Percentiles rank a stretch among this genome's conserved stretches.
Conservation (phyloP, 352 stramenopile species). For the Globisporangium splendens region DNA sequence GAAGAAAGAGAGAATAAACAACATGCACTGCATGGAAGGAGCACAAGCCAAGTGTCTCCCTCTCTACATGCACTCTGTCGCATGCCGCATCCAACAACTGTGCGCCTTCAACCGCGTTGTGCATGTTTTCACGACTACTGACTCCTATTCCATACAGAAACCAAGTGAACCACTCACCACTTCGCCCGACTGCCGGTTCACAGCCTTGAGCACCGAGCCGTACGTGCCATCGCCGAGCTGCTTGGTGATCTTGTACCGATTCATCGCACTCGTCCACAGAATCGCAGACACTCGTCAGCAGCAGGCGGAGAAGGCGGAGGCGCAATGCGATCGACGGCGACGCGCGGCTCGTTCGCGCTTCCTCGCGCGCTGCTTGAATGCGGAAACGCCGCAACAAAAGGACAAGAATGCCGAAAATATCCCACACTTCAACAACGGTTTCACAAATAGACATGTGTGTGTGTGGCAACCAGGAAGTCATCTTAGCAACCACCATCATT, state of each 20-base stretch:
- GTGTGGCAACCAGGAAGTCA: background rate
- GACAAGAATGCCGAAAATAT: background rate
- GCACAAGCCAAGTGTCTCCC: background rate
- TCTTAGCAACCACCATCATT: background rate
- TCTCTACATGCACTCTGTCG: too few relatives aligned
- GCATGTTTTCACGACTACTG: too few relatives aligned
- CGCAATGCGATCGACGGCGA: too few relatives aligned
- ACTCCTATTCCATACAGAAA: background rate
- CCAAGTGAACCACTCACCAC: slow-evolving; percentile 47
- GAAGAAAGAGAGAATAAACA: too few relatives aligned
- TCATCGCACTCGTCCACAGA: slow-evolving; percentile 44
- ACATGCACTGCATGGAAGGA: background rate
- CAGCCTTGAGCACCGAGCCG: slow-evolving; percentile 92
- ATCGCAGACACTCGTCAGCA: too few relatives aligned
- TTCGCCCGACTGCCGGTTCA: slow-evolving; percentile 93
- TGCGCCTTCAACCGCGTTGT: too few relatives aligned
- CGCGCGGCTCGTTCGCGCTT: background rate
- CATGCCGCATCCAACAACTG: too few relatives aligned
- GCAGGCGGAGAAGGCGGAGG: too few relatives aligned
- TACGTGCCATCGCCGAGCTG: slow-evolving; percentile 95
- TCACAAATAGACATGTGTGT: background rate
- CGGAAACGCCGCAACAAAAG: background rate
- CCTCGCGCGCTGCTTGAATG: background rate
- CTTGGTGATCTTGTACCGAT: slow-evolving; percentile 95
- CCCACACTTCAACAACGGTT: background rate